Conservation (phyloP, 805 yeast species). For the Starmerella floricola region DNA sequence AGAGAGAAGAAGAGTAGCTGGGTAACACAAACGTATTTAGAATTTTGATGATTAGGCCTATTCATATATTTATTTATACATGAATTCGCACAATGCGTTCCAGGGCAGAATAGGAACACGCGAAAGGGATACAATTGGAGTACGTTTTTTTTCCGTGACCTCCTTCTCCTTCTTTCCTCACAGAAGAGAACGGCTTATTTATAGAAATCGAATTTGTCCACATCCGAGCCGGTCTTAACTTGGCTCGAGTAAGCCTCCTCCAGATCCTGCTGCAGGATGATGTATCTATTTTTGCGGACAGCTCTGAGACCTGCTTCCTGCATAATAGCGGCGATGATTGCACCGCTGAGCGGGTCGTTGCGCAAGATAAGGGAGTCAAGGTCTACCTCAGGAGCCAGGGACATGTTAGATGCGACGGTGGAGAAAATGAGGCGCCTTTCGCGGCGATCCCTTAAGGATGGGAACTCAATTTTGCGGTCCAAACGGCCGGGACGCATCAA, state of each 20-base stretch:
- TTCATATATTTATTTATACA: background rate
- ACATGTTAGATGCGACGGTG: conserved; percentile 94
- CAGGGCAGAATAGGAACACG: too few relatives aligned
- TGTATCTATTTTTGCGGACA: conserved; percentile 94
- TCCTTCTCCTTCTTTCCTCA: too few relatives aligned
- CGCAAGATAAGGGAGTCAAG: conserved; percentile 87
- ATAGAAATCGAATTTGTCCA: conserved; percentile 95
- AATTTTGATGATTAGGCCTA: background rate
- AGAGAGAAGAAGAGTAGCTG: too few relatives aligned
- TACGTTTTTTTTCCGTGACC: background rate
- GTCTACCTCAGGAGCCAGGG: conserved; percentile 95
- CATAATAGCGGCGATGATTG: conserved; percentile 94
- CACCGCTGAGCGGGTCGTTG: conserved; percentile 95
- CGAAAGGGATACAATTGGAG: too few relatives aligned
- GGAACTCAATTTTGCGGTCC: conserved; percentile 96
- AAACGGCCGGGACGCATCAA: conserved; percentile 95
- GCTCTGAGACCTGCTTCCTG: conserved; percentile 99
- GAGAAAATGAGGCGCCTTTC: conserved; percentile 93
- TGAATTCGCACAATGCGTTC: background rate
- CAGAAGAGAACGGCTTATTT: conserved; percentile 45
- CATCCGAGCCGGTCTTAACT: conserved; percentile 90
- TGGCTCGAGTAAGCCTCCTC: conserved; percentile 97
- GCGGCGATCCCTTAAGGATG: conserved; percentile 89
- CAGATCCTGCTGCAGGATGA: conserved; percentile 86
- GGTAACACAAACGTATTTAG: too few relatives aligned